Base-by-base conservation (phyloP, 75 land plant genomes). In the Pinus albicaulis region DNA sequence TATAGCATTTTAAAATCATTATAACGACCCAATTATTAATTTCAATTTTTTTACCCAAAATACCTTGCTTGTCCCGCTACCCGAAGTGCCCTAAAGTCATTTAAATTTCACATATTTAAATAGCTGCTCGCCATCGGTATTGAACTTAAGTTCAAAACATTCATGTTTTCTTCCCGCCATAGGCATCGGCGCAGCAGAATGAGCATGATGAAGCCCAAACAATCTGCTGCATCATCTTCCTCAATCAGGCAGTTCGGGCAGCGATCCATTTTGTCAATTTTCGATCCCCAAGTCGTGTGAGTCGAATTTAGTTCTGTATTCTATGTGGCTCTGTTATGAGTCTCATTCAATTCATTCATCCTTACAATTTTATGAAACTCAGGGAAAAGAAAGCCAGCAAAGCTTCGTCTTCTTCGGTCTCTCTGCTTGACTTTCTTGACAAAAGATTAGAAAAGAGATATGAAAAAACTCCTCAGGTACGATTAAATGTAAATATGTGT, bases 221-320 rank as follows among this genome's bases (percentile, higher is more conserved):
- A 16, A 31, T 64, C 68, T 14, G 4, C 20, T 14, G 68, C 19
- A 28, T 64, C 36, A 16, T 48, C 52, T 48, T 64, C 68, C 19
- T 64, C 68, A 11, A 64, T 64, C 38, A 64, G 68, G 16, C 68
- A 64, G 34, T 64, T 64, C 34, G 68, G 68, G 68, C 68, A 64
- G 38, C 68, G 68, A 64, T 64, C 68, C 26, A 64, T 64, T 24
- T 28, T 7, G 34, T 64, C 68, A 16, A 28, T 28, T 31, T 64
- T 64, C 12, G 3, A 61, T 31, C 5, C 68, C 34, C 68, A 64
- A 64, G 7, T 64, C 26, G 26, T 15, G 68, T 64, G 68, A 23
- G 68, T 64, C 15, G 17, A 16, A 64, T 28, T 16, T 17, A 16
- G 28, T 31, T 31, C 11, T 36, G 34, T 5, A 28, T 64, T 31